Percentiles rank a stretch among this genome's conserved stretches.
Evolutionary conservation across 1,139 yeast species (phyloP).

Genomic region (Meyerozyma elateridarum): DNA sequence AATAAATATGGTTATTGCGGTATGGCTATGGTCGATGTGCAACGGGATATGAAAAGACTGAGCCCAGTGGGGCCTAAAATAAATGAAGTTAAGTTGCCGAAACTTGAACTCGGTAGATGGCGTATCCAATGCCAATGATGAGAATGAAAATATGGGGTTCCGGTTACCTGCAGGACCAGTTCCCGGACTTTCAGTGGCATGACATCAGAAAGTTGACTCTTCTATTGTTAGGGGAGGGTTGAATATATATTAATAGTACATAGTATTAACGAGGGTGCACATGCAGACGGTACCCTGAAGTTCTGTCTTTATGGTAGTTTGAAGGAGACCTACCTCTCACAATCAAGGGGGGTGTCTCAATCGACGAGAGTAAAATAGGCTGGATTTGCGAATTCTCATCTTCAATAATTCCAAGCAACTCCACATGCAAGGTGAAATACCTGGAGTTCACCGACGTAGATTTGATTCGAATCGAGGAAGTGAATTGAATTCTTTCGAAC

Average conservation of each 20-base stretch:
- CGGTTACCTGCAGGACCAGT: constrained; percentile 1
- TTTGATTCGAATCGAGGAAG: constrained; percentile 55
- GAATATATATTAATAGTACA: too few species aligned
- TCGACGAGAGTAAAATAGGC: constrained; percentile 34
- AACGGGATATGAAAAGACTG: too few species aligned
- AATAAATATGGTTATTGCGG: too few species aligned
- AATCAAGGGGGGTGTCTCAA: constrained; percentile 60
- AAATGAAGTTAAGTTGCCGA: too few species aligned
- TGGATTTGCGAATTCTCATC: constrained; percentile 36
- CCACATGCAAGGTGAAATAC: constrained; percentile 51
- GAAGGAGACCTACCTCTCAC: constrained; percentile 69
- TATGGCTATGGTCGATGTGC: too few species aligned
- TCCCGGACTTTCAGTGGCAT: background rate
- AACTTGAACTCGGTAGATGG: too few species aligned
- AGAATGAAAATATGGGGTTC: constrained; percentile 4
- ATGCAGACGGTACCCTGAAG: constrained; percentile 3
- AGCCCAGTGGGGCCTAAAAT: too few species aligned
- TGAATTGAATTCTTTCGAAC: constrained; percentile 65
- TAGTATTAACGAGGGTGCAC: too few species aligned
- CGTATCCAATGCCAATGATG: too few species aligned
- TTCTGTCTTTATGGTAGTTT: constrained; percentile 35
- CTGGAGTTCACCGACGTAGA: constrained; percentile 41
- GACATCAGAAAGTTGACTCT: background rate
- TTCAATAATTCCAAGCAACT: constrained; percentile 47
- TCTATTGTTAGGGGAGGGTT: too few species aligned